Base-by-base conservation (phyloP, 257 asterid species). In the Gynochthodes officinalis region DNA sequence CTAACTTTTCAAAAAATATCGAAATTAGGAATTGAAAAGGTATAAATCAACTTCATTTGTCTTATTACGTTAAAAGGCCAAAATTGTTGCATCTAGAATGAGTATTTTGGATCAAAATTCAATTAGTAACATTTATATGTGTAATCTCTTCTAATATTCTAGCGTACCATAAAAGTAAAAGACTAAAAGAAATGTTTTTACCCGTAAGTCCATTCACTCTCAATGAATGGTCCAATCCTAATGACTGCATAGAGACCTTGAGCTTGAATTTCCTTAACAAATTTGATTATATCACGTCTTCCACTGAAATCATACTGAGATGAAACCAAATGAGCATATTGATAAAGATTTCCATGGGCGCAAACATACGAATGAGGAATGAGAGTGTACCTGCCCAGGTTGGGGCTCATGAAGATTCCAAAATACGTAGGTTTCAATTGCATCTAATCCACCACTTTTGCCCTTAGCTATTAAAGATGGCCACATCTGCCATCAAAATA, bases 131-230 rank as follows among this genome's bases (percentile, higher is more conserved):
- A n/a, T n/a, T n/a, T n/a, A n/a, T n/a, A n/a, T n/a, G n/a, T n/a
- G n/a, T n/a, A n/a, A n/a, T n/a, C n/a, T n/a, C n/a, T n/a, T n/a
- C n/a, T n/a, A n/a, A n/a, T n/a, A n/a, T n/a, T n/a, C n/a, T n/a
- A n/a, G n/a, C n/a, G n/a, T n/a, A n/a, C n/a, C n/a, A n/a, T n/a
- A n/a, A n/a, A n/a, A n/a, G n/a, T n/a, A n/a, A n/a, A n/a, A n/a
- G n/a, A n/a, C n/a, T n/a, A n/a, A n/a, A n/a, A n/a, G n/a, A n/a
- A n/a, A n/a, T n/a, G n/a, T 10, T 8, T 10, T 69, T 88, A 93
- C 98, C 98, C 98, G n/a, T 91, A 91, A 44, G 78, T 73, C 98
- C 98, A 93, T 89, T 93, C 98, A 46, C 75, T 72, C 84, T 91
- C 96, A 6, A 93, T 88, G 64, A 80, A 93, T 14, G 98, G 98